phyloP scores from a whole-genome alignment of 768 basidiomycete genomes.

The Pisolithus sp. region DNA sequence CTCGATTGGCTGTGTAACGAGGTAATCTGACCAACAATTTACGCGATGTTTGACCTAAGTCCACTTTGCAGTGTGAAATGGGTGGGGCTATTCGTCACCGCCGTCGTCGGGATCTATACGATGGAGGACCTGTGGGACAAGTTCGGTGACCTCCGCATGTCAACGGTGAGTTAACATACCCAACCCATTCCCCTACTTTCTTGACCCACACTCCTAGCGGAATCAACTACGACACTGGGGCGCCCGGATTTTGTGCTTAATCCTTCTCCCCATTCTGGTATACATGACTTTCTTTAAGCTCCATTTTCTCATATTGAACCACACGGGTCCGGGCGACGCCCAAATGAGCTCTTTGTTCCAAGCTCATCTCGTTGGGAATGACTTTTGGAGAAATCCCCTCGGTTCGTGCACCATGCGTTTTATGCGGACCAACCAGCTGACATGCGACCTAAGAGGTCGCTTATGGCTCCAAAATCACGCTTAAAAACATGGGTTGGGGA shows the following conservation, averaged over 20 bases:
- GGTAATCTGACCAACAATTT: slow-evolving; percentile 36
- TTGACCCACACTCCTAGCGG: slow-evolving; percentile 40
- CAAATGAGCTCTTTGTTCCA: slow-evolving; percentile 99
- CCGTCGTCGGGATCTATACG: slow-evolving; percentile 92
- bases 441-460: slow-evolving; percentile 58
- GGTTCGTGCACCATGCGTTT: slow-evolving; percentile 37
- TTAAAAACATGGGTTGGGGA: slow-evolving; percentile 98
- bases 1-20: slow-evolving; percentile 93
- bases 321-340: slow-evolving; percentile 92
- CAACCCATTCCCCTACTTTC: slow-evolving; percentile 1
- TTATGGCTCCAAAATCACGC: slow-evolving; percentile 80
- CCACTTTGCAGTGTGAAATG: slow-evolving; percentile 71
- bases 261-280: slow-evolving; percentile 83
- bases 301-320: slow-evolving; percentile 91
- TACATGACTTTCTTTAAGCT: slow-evolving; percentile 95
- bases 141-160: slow-evolving; percentile 92
- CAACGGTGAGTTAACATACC: slow-evolving; percentile 51
- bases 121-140: slow-evolving; percentile 98
- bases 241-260: slow-evolving; percentile 79
- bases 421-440: background rate
- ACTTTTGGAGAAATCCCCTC: slow-evolving; percentile 86
- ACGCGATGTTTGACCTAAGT: background rate
- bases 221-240: slow-evolving; percentile 89
- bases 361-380: slow-evolving; percentile 90
- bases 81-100: slow-evolving; percentile 93